phyloP scores from a whole-genome alignment of 805 yeast genomes.

The Wickerhamiella qilinensis region DNA sequence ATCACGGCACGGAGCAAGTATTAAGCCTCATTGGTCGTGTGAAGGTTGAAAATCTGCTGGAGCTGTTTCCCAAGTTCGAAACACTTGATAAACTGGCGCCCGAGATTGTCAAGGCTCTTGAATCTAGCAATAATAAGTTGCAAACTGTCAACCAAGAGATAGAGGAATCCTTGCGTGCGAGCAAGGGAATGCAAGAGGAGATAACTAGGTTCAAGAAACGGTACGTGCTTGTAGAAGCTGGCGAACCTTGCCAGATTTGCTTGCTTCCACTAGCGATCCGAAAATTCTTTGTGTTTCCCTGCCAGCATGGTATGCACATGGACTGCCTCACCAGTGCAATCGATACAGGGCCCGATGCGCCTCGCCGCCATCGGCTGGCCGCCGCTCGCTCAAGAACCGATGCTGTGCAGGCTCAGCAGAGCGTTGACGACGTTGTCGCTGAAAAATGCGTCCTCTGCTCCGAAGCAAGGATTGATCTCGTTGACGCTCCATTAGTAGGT shows the following conservation, averaged over 20 bases:
- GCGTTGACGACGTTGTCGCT: slow-evolving; percentile 41
- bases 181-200: slow-evolving; percentile 40
- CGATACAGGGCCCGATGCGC: slow-evolving; percentile 19
- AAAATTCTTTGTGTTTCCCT: slow-evolving; percentile 70
- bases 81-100: slow-evolving; percentile 71
- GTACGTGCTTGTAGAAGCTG: slow-evolving; percentile 60
- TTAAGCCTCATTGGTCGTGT: slow-evolving; percentile 13
- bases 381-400: not conserved
- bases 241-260: slow-evolving; percentile 67
- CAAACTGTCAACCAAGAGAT: slow-evolving; percentile 55
- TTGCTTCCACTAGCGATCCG: slow-evolving; percentile 50
- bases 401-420: not conserved
- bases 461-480: slow-evolving; percentile 48
- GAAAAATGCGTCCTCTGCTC: slow-evolving; percentile 65
- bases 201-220: slow-evolving; percentile 32
- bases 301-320: slow-evolving; percentile 77
- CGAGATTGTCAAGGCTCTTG: slow-evolving; percentile 67
- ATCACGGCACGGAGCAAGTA: slow-evolving; percentile 20
- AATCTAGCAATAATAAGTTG: slow-evolving; percentile 52
- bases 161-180: slow-evolving; percentile 50
- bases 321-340: slow-evolving; percentile 64
- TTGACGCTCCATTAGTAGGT: slow-evolving; percentile 41
- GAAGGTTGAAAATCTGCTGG: slow-evolving; percentile 66
- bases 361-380: not conserved
- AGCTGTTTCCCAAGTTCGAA: slow-evolving; percentile 69